Base-by-base conservation (phyloP, 148 eudicot species). In the Amaranthus hypochondriacus region DNA sequence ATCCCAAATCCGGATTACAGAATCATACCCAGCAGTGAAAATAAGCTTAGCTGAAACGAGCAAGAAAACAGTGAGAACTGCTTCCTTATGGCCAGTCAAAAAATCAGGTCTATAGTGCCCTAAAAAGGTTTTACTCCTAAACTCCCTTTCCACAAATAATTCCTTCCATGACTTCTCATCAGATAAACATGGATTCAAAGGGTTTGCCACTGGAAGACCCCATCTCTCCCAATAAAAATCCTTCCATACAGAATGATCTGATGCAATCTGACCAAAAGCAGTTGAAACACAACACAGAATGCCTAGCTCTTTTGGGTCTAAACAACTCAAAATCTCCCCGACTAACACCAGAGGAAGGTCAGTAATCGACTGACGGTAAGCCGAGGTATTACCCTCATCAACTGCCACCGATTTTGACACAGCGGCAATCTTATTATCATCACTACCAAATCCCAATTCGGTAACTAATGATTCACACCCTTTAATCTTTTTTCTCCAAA, bases 221-320 rank as follows among this genome's bases (percentile, higher is more conserved):
- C 99, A 95, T 66, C 97, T 83, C 84, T 95, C 96, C 57, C 84
- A 87, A 77, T 95, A 95, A 66, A 88, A 95, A 65, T 92, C 90
- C 85, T 90, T 95, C 99, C 99, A 95, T 50, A 82, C 87, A 52
- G 78, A 75, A 75, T 92, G 96, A 21, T 95, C 94, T 4, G 97
- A 86, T 5, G 94, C 94, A 72, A 92, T 79, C 79, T 82, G 84
- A 83, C 83, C 86, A 5, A 92, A 78, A 49, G 74, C 75, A 10
- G 88, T 83, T 14, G 87, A 88, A 56, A 95, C 99, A 81, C 99
- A 95, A 15, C 92, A 95, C 18, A 92, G 89, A 65, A 92, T 72
- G 11, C 97, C 96, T 71, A 95, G 97, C 84, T 91, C 99, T 76
- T 87, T 92, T 1, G 97, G 99, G 63, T 90, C 96, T 61, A 95